These are phyloP conservation scores for Pyrenula massariospora DNA, from an alignment of 495 filamentous ascomycete genomes.

Conservation along the genomic window DNA sequence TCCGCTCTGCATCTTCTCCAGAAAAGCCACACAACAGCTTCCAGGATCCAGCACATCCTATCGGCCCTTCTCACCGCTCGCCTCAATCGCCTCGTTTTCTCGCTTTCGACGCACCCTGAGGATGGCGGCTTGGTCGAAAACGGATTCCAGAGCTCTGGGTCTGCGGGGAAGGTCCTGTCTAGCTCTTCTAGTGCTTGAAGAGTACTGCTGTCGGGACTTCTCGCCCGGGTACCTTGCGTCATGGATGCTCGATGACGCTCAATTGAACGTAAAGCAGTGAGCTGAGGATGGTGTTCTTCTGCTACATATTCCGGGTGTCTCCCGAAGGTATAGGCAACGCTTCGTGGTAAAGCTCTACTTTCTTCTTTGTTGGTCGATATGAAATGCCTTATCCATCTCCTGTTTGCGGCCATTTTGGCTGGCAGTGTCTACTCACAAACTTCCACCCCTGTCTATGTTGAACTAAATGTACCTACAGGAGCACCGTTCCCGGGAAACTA, in stretches of 20 bases:
- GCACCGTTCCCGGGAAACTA: slow-evolving; percentile 15
- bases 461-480: background rate
- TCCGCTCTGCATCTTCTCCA: background rate
- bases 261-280: background rate
- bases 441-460: background rate
- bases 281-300: background rate
- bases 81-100: background rate
- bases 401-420: background rate
- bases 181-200: background rate
- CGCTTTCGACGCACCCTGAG: background rate
- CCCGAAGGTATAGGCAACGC: too few species aligned
- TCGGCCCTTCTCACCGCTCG: background rate
- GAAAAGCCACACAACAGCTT: too few species aligned
- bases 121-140: background rate
- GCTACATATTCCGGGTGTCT: background rate
- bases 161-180: background rate
- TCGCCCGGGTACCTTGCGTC: background rate
- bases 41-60: too few species aligned
- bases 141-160: background rate
- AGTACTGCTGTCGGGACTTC: background rate
- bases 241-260: background rate
- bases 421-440: background rate
- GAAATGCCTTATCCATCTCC: background rate
- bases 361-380: background rate
- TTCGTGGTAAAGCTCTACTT: background rate